A percentile compares a stretch with the other conserved stretches of the same genome.
Evolutionary conservation across 2,329 filamentous ascomycete species (phyloP).

Genomic region (Xylaria sp.): DNA sequence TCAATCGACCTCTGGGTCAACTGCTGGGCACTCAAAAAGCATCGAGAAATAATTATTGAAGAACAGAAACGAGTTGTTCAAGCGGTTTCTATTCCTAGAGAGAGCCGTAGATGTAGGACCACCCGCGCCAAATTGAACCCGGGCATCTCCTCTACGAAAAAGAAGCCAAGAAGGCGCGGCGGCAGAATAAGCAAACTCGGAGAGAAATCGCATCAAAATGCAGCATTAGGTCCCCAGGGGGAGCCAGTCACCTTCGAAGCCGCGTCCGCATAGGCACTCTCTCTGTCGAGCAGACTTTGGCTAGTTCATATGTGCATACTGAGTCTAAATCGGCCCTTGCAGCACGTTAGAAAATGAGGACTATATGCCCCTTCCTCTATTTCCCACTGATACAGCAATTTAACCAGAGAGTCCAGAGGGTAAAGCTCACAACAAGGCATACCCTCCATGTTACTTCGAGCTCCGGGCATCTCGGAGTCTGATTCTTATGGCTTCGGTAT

Average conservation of each 20-base stretch:
- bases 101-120: no score
- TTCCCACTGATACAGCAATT: no score
- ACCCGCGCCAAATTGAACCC: no score
- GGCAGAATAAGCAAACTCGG: neutral
- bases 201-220: neutral
- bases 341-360: neutral
- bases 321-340: no score
- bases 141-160: no score
- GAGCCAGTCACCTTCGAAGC: neutral
- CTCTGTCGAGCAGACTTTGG: neutral
- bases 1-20: neutral
- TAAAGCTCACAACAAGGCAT: neutral
- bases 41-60: neutral
- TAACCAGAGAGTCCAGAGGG: neutral
- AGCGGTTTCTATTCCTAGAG: no score
- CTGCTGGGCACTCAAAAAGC: neutral
- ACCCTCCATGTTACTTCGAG: neutral
- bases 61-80: no score
- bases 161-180: no score
- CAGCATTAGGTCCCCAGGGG: neutral
- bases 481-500: neutral
- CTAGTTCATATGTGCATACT: neutral
- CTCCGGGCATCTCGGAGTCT: neutral
- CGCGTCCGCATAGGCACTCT: no score
- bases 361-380: neutral